Conservation (phyloP, 306 rosid genomes). For the Pyrus betulifolia region DNA sequence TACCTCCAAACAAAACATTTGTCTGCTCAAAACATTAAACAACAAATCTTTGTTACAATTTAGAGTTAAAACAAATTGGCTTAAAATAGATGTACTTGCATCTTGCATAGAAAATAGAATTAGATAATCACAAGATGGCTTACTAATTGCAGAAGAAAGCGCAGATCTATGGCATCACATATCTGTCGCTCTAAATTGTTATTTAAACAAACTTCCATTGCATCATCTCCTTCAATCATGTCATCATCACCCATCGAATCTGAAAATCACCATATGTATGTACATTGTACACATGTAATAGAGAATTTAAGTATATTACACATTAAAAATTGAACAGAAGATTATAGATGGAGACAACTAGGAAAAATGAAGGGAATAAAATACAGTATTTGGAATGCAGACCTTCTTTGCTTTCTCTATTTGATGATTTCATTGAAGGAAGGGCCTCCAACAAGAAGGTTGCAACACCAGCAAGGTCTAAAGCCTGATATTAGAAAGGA, state of each 20-base stretch:
- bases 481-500: constrained; percentile 48
- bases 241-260: constrained; percentile 71
- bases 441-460: constrained; percentile 72
- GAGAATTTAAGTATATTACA: not conserved
- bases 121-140: constrained; percentile 12
- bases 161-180: constrained; percentile 62
- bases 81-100: not conserved
- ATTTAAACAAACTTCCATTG: constrained; percentile 46
- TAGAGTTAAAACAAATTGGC: not conserved
- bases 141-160: constrained; percentile 89
- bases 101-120: not conserved
- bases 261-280: constrained; percentile 18
- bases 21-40: constrained; percentile 42
- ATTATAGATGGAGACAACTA: not conserved
- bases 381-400: constrained; percentile 19
- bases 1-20: constrained; percentile 66
- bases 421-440: constrained; percentile 57
- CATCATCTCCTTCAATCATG: constrained; percentile 46
- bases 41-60: constrained; percentile 5
- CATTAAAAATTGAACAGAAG: constrained; percentile 5
- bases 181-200: constrained; percentile 70
- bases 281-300: not conserved
- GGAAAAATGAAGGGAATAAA: not conserved
- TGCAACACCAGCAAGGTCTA: constrained; percentile 74
- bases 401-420: constrained; percentile 43